Evolutionary conservation across 2,329 filamentous ascomycete genomes (phyloP), one percentile per base, ranked within the genome.

Genomic region (Botrytis fragariae): DNA sequence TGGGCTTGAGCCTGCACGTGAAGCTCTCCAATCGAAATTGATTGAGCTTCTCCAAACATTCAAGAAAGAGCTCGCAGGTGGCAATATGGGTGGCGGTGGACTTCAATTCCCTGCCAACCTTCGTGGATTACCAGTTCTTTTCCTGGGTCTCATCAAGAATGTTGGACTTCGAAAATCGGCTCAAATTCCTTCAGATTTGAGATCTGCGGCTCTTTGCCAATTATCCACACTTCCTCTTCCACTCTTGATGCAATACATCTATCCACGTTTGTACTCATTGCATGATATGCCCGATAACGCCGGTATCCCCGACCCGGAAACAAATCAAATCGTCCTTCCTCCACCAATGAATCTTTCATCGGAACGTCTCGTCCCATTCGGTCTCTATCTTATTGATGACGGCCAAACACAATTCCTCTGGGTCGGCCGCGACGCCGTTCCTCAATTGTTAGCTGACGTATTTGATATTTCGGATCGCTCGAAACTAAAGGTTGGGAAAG

Each of bases 331-430:
- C 76, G 87, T 93, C 68, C 90, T 99, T 72, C 96, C 96, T 37
- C 93, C 93, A 7, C 87, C 93, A 0, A 80, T 93, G 79, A 98
- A 98, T 82, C 87, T 98, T 73, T 94, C 94, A 4, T 97, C 95
- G 1, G 94, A 95, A 82, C 90, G 92, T 64, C 88, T 99, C 68
- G 93, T 94, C 5, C 89, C 94, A 0, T 97, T 97, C 80, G 96
- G 96, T 42, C 85, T 99, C 29, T 99, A 99, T 83, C 88, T 99
- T 73, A 96, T 99, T 79, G 96, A 99, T 79, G 96, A 99, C 80
- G 95, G 95, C 4, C 95, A 98, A 83, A 98, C 94, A 9, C 96
- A 99, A 82, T 99, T 99, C 87, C 84, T 99, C 65, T 99, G 96
- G 96, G 88, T 98, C 32, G 96, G 96, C 22, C 91, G 95, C 51